Evolutionary conservation across 768 basidiomycete species (phyloP).

Genomic region (Suillus fuscotomentosus): DNA sequence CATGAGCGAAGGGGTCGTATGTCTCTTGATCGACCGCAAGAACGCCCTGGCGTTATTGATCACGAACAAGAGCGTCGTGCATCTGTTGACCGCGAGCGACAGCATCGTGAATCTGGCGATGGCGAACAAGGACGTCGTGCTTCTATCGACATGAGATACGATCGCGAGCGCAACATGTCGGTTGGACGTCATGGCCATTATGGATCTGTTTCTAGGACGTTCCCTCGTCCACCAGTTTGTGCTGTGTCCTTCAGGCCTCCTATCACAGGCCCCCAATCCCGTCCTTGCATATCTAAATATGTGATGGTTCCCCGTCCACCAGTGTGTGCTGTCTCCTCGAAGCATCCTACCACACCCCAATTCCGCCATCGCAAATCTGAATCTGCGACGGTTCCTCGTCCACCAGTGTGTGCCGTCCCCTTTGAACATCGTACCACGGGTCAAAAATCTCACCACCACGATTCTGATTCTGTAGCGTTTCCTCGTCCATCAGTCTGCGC

Average conservation of each 20-base stretch:
- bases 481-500: not conserved
- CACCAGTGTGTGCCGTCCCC: not conserved
- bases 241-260: slow-evolving; percentile 3
- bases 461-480: not conserved
- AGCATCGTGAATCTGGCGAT: not conserved
- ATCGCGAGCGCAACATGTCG: not conserved
- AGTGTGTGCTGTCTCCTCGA: not conserved
- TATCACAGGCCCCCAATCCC: not conserved
- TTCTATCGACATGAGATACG: not conserved
- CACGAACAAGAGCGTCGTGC: not conserved
- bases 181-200: not conserved
- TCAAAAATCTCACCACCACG: not conserved
- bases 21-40: not conserved
- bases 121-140: not conserved
- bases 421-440: not conserved
- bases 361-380: not conserved
- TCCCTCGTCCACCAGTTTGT: not conserved
- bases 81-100: not conserved
- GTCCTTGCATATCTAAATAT: not conserved
- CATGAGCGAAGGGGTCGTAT: not conserved
- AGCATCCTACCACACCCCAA: not conserved
- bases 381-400: not conserved
- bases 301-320: not conserved
- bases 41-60: slow-evolving; percentile 3
- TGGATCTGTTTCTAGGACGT: not conserved